Percentiles rank a stretch among this genome's conserved stretches.
Conservation (phyloP, 2,329 filamentous ascomycete species). For the Curvularia lunata region DNA sequence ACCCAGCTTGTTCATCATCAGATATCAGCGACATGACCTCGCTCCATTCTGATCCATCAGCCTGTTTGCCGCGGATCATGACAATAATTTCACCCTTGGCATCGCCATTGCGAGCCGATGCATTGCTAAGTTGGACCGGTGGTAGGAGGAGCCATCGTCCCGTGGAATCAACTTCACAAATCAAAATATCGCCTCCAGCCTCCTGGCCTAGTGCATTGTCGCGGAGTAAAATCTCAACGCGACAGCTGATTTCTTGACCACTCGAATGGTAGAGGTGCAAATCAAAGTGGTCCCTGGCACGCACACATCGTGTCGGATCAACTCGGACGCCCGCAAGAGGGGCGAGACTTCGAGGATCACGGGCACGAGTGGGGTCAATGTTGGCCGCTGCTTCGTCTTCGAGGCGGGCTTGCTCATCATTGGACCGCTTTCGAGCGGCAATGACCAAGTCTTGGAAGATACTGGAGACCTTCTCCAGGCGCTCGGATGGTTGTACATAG, state of each 20-base stretch:
- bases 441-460: conserved; percentile 76
- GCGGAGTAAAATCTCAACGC: conserved; percentile 83
- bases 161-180: conserved; percentile 83
- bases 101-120: conserved; percentile 82
- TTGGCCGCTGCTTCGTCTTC: conserved; percentile 86
- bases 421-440: conserved; percentile 74
- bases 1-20: conserved; percentile 76
- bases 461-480: conserved; percentile 64
- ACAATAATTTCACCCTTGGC: conserved; percentile 75
- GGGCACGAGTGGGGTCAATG: conserved; percentile 80
- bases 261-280: conserved; percentile 86
- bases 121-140: conserved; percentile 73
- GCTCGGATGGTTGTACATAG: conserved; percentile 60
- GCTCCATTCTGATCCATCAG: conserved; percentile 72
- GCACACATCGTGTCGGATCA: conserved; percentile 80
- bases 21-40: conserved; percentile 81
- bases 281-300: conserved; percentile 87
- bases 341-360: conserved; percentile 78
- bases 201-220: conserved; percentile 74
- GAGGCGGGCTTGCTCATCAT: conserved; percentile 74
- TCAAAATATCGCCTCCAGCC: conserved; percentile 81
- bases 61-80: conserved; percentile 79
- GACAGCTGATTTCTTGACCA: conserved; percentile 87
- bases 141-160: conserved; percentile 88
- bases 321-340: conserved; percentile 73